These are phyloP conservation scores for Rhodofomes roseus DNA, from an alignment of 1,284 basidiomycete species.

Conservation along the genomic window DNA sequence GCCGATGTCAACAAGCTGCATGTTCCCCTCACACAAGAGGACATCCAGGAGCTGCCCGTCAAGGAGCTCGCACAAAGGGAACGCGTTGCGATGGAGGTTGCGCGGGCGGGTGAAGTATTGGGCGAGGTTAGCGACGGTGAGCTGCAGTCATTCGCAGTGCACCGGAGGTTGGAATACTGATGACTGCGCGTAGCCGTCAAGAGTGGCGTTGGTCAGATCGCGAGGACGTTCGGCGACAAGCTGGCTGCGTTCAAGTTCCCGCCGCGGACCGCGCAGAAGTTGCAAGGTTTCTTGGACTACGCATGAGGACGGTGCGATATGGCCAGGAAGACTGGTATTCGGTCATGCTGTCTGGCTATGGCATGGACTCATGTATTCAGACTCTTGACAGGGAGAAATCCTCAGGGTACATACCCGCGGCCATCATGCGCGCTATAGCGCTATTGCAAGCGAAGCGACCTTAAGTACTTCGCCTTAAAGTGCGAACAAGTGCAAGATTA, in stretches of 20 bases:
- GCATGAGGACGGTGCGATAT: conserved; percentile 4
- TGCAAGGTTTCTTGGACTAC: conserved; percentile 73
- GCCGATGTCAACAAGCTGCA: conserved; percentile 39
- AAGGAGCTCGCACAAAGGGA: conserved; percentile 31
- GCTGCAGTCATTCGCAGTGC: conserved; percentile 22
- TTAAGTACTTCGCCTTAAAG: too few species aligned
- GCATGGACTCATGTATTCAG: neutral
- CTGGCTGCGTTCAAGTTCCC: conserved; percentile 77
- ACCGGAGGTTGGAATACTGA: conserved; percentile 5
- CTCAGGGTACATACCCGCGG: too few species aligned
- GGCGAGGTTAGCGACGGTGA: conserved; percentile 58
- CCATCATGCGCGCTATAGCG: too few species aligned
- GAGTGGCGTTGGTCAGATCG: conserved; percentile 62
- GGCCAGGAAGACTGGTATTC: neutral
- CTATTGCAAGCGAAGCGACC: too few species aligned
- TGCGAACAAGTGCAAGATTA: too few species aligned
- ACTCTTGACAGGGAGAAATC: neutral
- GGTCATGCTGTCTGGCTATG: neutral
- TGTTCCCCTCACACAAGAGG: conserved; percentile 32
- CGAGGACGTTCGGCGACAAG: conserved; percentile 72
- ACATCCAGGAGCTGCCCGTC: conserved; percentile 26
- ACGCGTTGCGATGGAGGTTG: conserved; percentile 39
- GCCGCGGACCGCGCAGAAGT: conserved; percentile 53
- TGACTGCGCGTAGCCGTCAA: conserved; percentile 52
- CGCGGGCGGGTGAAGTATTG: conserved; percentile 50